Conservation (phyloP, 345 rosid species). For the Citropsis articulata region DNA sequence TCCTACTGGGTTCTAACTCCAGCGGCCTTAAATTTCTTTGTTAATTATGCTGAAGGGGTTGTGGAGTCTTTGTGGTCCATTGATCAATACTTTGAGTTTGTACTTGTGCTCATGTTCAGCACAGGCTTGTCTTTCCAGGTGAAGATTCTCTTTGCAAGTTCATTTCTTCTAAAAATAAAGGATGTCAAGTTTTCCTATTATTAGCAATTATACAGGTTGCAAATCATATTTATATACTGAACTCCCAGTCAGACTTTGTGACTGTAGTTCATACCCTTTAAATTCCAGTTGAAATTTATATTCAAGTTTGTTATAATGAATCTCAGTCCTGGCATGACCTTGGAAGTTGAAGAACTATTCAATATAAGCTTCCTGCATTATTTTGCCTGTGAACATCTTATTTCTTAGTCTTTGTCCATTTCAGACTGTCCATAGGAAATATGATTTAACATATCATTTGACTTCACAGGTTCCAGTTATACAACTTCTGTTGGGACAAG, state of each 20-base stretch:
- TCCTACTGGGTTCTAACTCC: slow-evolving; percentile 85
- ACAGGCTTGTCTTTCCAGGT: slow-evolving; percentile 98
- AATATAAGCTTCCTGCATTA: neutral
- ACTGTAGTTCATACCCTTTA: neutral
- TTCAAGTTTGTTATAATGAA: neutral
- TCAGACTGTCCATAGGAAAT: neutral
- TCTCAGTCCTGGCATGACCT: neutral
- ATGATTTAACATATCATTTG: neutral
- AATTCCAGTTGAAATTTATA: neutral
- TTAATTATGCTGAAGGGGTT: slow-evolving; percentile 90
- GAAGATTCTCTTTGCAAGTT: slow-evolving; percentile 19
- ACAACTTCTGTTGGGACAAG: slow-evolving; percentile 88
- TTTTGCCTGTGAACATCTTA: neutral
- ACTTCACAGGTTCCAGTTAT: slow-evolving; percentile 86
- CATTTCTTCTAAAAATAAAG: neutral
- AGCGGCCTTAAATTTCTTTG: slow-evolving; percentile 97
- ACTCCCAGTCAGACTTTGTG: neutral
- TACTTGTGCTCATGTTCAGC: slow-evolving; percentile 97
- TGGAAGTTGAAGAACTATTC: neutral
- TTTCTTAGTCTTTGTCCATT: neutral
- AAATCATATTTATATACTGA: neutral
- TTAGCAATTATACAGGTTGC: neutral
- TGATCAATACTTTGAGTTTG: slow-evolving; percentile 97
- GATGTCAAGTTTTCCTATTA: neutral
- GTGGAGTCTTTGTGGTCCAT: slow-evolving; percentile 98